These are phyloP conservation scores for Hygrocybe punicea DNA, from an alignment of 768 basidiomycete genomes.

Conservation along the genomic window DNA sequence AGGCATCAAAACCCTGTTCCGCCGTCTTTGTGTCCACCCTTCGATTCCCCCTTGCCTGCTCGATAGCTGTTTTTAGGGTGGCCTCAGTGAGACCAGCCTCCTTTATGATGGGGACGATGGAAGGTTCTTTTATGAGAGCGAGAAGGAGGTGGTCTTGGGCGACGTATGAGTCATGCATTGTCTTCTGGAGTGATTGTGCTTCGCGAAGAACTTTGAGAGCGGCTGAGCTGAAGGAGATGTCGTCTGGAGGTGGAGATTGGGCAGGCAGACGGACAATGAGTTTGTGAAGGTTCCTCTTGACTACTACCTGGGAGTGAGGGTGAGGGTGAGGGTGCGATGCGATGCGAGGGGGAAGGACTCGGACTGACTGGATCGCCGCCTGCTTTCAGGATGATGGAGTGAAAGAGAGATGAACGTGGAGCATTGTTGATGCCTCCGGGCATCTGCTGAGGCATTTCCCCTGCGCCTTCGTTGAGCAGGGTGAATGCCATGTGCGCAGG, in stretches of 20 bases:
- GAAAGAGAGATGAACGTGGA: slow-evolving; percentile 56
- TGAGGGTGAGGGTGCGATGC: not conserved
- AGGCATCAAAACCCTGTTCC: slow-evolving; percentile 90
- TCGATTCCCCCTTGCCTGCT: slow-evolving; percentile 77
- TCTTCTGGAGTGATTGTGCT: slow-evolving; percentile 75
- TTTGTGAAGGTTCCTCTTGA: slow-evolving; percentile 73
- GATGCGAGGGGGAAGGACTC: not conserved
- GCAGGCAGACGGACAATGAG: slow-evolving; percentile 77
- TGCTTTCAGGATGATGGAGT: slow-evolving; percentile 72
- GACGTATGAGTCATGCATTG: slow-evolving; percentile 86
- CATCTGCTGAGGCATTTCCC: slow-evolving; percentile 26
- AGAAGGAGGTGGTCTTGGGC: slow-evolving; percentile 91
- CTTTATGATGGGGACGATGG: slow-evolving; percentile 67
- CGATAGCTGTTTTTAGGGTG: slow-evolving; percentile 68
- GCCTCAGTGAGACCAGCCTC: slow-evolving; percentile 71
- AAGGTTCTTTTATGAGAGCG: slow-evolving; percentile 73
- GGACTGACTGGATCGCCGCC: slow-evolving; percentile 77
- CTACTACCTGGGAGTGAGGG: slow-evolving; percentile 38
- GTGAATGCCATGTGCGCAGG: slow-evolving; percentile 82
- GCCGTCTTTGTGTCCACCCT: slow-evolving; percentile 83
- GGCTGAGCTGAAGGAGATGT: slow-evolving; percentile 58
- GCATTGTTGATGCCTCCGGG: slow-evolving; percentile 32
- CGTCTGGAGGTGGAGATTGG: slow-evolving; percentile 84
- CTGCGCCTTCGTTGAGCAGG: slow-evolving; percentile 66
- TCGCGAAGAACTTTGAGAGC: slow-evolving; percentile 65